These are phyloP conservation scores for Hypsizygus marmoreus DNA, from an alignment of 768 basidiomycete species.

Conservation along the genomic window DNA sequence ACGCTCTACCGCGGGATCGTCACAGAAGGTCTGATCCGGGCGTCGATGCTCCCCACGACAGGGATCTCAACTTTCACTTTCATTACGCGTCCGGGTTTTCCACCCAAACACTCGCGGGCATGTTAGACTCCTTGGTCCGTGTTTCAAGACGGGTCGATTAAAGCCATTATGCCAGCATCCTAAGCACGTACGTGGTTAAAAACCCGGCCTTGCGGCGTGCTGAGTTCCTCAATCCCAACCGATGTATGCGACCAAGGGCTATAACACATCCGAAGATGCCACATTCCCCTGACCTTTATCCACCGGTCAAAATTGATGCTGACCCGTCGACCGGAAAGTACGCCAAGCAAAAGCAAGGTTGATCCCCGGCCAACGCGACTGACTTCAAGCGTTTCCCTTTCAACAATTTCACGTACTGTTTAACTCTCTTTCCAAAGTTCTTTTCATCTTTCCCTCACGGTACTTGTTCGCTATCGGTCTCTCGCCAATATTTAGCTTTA, in stretches of 20 bases:
- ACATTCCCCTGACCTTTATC: conserved; percentile 63
- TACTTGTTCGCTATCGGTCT: conserved; percentile 86
- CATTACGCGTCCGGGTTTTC: conserved; percentile 65
- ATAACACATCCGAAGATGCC: conserved; percentile 70
- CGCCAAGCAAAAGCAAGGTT: conserved; percentile 54
- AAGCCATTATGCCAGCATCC: conserved; percentile 81
- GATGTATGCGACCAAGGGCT: conserved; percentile 55
- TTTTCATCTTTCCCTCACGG: conserved; percentile 84
- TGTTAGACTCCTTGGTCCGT: conserved; percentile 88
- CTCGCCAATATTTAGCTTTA: conserved; percentile 83
- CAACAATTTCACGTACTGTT: conserved; percentile 82
- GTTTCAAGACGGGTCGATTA: conserved; percentile 85
- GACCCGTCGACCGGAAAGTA: conserved; percentile 60
- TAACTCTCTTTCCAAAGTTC: conserved; percentile 81
- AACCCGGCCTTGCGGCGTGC: conserved; percentile 40
- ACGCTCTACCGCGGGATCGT: conserved; percentile 80
- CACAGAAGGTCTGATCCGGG: conserved; percentile 74
- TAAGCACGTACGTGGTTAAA: conserved; percentile 50
- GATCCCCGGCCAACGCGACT: conserved; percentile 59
- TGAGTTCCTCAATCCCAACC: conserved; percentile 75
- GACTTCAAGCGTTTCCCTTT: conserved; percentile 78
- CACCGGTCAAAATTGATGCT: conserved; percentile 65
- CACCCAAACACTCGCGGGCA: conserved; percentile 79
- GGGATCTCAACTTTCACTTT: conserved; percentile 67
- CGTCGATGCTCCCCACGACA: conserved; percentile 70